Percentiles rank a stretch among this genome's conserved stretches.
Conservation (phyloP, 805 yeast species). For the Kodamaea laetipori region DNA sequence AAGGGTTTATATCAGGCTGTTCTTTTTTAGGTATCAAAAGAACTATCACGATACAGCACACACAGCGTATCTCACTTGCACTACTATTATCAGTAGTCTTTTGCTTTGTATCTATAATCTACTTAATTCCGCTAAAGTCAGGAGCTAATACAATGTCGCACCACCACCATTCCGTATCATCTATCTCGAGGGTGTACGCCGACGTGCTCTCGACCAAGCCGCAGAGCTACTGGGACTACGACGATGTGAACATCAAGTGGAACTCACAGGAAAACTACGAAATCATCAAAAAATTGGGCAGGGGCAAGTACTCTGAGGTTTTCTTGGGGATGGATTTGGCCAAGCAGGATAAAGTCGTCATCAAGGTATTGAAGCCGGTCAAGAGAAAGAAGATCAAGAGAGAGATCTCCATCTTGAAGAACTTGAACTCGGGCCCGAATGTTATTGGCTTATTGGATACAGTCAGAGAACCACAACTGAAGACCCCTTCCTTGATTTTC, state of each 20-base stretch:
- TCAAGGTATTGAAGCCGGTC: slow-evolving; percentile 91
- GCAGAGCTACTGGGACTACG: slow-evolving; percentile 80
- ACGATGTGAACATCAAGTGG: slow-evolving; percentile 74
- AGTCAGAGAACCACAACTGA: slow-evolving; percentile 82
- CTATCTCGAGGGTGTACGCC: slow-evolving; percentile 76
- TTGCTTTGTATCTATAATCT: slow-evolving; percentile 10
- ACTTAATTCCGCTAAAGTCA: slow-evolving; percentile 2
- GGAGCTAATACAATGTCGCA: slow-evolving; percentile 12
- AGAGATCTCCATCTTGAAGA: slow-evolving; percentile 84
- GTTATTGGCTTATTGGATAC: slow-evolving; percentile 74
- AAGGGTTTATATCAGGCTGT: background rate
- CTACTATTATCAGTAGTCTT: slow-evolving; percentile 9
- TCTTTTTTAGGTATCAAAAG: background rate
- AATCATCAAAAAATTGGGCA: slow-evolving; percentile 78
- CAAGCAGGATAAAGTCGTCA: slow-evolving; percentile 68
- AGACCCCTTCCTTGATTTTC: slow-evolving; percentile 86
- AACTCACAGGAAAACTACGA: slow-evolving; percentile 85
- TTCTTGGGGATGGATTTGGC: slow-evolving; percentile 76
- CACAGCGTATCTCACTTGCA: slow-evolving; percentile 6
- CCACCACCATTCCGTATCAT: slow-evolving; percentile 33
- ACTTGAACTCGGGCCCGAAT: slow-evolving; percentile 81
- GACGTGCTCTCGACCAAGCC: slow-evolving; percentile 79
- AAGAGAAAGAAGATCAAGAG: slow-evolving; percentile 90
- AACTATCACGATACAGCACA: slow-evolving; percentile 2
- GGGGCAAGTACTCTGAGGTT: slow-evolving; percentile 94